A percentile compares a stretch with the other conserved stretches of the same genome.
These are phyloP conservation scores for Phytophthora hybrid DNA, from an alignment of 352 stramenopile genomes.

Conservation along the genomic window DNA sequence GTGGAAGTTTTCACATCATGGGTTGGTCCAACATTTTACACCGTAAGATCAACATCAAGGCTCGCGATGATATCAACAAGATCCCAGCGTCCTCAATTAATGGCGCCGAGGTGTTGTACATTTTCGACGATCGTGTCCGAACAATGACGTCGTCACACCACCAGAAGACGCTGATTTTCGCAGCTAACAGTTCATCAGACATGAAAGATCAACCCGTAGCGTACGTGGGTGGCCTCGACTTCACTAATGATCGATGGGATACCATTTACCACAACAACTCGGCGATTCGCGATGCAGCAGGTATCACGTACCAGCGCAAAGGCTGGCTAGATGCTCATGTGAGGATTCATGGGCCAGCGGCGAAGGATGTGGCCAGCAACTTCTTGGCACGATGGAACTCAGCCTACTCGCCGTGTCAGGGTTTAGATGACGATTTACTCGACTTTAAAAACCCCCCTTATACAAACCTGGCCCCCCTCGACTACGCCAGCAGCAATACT, in stretches of 20 bases:
- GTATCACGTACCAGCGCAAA: constrained; percentile 46
- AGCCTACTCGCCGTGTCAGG: constrained; percentile 28
- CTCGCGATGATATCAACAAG: constrained; percentile 53
- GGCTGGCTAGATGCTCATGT: constrained; percentile 65
- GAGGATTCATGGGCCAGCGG: constrained; percentile 50
- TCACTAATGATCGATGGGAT: constrained; percentile 68
- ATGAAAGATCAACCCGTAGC: constrained; percentile 37
- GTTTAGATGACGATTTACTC: constrained; percentile 40
- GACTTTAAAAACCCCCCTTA: constrained; percentile 53
- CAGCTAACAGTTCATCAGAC: constrained; percentile 7
- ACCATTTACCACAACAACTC: constrained; percentile 54
- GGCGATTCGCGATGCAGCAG: constrained; percentile 35
- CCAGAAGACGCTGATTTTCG: constrained; percentile 54
- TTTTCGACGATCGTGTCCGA: constrained; percentile 63
- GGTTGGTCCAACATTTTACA: constrained; percentile 57
- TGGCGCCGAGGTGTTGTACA: constrained; percentile 23
- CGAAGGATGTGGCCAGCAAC: constrained; percentile 56
- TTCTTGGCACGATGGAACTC: constrained; percentile 65
- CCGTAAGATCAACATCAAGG: constrained; percentile 38
- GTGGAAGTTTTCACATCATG: constrained; percentile 52
- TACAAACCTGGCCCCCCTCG: constrained; percentile 3
- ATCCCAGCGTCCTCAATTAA: constrained; percentile 25
- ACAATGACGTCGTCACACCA: constrained; percentile 50
- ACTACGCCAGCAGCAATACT: constrained; percentile 9
- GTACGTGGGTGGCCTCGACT: constrained; percentile 62